These are phyloP conservation scores for Backusella westeae DNA, from an alignment of 192 early-diverging fungal species.

Conservation along the genomic window DNA sequence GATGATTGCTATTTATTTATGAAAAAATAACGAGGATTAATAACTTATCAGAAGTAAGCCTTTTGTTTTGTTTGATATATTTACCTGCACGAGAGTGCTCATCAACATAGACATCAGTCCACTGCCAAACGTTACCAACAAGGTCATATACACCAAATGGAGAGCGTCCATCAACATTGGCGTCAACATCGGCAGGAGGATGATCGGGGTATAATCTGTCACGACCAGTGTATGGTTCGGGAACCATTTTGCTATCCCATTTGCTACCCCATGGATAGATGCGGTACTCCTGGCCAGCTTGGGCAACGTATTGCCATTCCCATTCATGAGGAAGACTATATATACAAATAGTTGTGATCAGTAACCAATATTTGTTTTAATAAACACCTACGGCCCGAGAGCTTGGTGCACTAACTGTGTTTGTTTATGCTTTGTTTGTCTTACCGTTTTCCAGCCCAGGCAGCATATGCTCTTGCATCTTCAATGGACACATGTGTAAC, in stretches of 20 bases:
- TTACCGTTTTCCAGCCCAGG: slow-evolving; percentile 26
- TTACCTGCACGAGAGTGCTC: slow-evolving; percentile 16
- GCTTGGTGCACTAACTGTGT: background rate
- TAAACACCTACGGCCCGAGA: background rate
- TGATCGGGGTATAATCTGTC: slow-evolving; percentile 22
- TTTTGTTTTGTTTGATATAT: background rate
- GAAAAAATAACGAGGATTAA: background rate
- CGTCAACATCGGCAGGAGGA: slow-evolving; percentile 23
- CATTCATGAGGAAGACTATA: slow-evolving; percentile 25
- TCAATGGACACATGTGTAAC: slow-evolving; percentile 27
- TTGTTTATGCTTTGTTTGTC: background rate
- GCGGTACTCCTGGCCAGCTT: slow-evolving; percentile 17
- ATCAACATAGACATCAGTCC: slow-evolving; percentile 27
- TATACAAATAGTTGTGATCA: background rate
- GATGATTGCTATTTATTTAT: slow-evolving; percentile 12
- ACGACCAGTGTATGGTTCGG: slow-evolving; percentile 20
- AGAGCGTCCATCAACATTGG: slow-evolving; percentile 14
- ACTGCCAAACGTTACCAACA: slow-evolving; percentile 26
- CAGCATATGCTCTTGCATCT: slow-evolving; percentile 25
- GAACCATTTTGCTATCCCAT: slow-evolving; percentile 14
- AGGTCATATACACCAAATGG: slow-evolving; percentile 24
- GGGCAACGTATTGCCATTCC: slow-evolving; percentile 30
- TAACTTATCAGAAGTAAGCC: background rate
- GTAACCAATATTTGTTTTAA: background rate
- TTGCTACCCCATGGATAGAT: slow-evolving; percentile 21